Conservation (phyloP, 768 basidiomycete genomes). For the Hygrocybe coccinea region DNA sequence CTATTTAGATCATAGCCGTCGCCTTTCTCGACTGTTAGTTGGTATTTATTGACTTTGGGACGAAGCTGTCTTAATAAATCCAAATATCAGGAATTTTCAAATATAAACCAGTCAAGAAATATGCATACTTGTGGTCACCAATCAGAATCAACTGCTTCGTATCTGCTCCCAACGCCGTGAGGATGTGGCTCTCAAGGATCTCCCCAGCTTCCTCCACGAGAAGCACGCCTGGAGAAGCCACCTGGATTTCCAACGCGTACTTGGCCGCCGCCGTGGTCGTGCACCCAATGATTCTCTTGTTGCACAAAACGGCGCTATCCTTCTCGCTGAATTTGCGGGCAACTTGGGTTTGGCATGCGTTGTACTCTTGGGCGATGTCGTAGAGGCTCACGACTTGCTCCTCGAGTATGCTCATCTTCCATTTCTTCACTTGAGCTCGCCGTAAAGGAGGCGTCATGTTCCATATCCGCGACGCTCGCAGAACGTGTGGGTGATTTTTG, state of each 20-base stretch:
- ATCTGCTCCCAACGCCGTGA: constrained; percentile 48
- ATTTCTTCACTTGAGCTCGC: constrained; percentile 23
- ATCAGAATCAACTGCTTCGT: constrained; percentile 59
- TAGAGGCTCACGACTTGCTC: constrained; percentile 34
- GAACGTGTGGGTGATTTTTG: constrained; percentile 22
- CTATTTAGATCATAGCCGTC: constrained; percentile 63
- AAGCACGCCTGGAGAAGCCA: constrained; percentile 46
- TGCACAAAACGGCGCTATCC: constrained; percentile 31
- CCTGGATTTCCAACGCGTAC: constrained; percentile 44
- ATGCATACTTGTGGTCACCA: constrained; percentile 64
- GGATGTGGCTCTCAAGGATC: constrained; percentile 54
- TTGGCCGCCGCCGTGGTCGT: constrained; percentile 70
- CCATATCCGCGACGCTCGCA: constrained; percentile 32
- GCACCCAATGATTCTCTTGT: constrained; percentile 57
- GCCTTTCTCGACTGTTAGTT: constrained; percentile 59
- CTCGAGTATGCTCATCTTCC: constrained; percentile 33
- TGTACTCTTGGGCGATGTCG: constrained; percentile 34
- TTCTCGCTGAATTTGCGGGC: constrained; percentile 33
- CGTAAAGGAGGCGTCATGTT: constrained; percentile 28
- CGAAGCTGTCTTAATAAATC: constrained; percentile 52
- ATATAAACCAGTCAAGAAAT: neutral
- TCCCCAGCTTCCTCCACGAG: constrained; percentile 73
- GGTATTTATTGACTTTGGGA: constrained; percentile 65
- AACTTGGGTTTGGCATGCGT: constrained; percentile 35
- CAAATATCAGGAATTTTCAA: neutral